Evolutionary conservation across 495 filamentous ascomycete species (phyloP), one percentile per base, ranked within the genome.

Genomic region (Aspergillus haitiensis): DNA sequence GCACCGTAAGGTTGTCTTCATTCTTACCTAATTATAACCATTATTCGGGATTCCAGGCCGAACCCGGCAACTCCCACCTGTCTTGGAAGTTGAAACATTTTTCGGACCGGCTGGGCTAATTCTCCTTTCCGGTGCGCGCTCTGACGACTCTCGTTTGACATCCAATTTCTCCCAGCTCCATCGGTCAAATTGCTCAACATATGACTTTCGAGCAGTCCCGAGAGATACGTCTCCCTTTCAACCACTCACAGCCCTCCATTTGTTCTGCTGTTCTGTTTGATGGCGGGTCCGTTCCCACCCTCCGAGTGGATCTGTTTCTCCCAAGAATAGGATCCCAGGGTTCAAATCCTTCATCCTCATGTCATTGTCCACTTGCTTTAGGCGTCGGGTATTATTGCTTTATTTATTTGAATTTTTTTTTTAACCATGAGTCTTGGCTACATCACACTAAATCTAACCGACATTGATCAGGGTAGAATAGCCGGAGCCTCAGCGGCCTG

Each of bases 271-370:
- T 33, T 31, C 45, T 39, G 42, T 45, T 16, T 34, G 34, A 10
- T 32, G 42, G 42, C 42, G 54, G 53, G 42, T 56, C 54, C 10
- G 45, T 44, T 34, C 42, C 52, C 40, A 46, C 27, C n/a, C 13
- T 12, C 1, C n/a, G 10, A 31, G 54, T 56, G 54, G 54, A 27
- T 34, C 40, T 34, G 12, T 47, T 56, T 56, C 42, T 36, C 54
- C 42, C 40, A 35, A 47, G 42, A n/a, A 13, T n/a, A 35, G 18
- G 39, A 56, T 48, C 42, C 54, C 6, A 56, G 9, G 27, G 31
- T 13, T 33, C 45, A 35, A 45, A 32, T 44, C 36, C 52, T 55
- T 40, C 10, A 6, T 40, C 10, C 10, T 7, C 6, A 47, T 47
- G 44, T 18, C 15, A 47, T 47, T 47, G 44, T 16, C 16, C 15